These are phyloP conservation scores for Alternaria conjuncta DNA, from an alignment of 2,329 filamentous ascomycete genomes.

Conservation along the genomic window DNA sequence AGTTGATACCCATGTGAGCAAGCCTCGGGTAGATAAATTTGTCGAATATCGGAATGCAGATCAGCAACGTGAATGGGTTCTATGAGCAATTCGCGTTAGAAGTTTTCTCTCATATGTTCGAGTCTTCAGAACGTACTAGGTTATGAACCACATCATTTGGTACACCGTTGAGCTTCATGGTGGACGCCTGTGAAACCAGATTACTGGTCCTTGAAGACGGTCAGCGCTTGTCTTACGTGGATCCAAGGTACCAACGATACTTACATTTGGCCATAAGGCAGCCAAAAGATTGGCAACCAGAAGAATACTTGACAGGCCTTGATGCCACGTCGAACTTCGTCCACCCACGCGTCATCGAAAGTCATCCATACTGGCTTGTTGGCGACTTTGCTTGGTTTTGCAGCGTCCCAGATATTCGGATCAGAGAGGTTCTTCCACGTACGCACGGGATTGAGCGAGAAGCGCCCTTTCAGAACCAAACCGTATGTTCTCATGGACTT, in stretches of 20 bases:
- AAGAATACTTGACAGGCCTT: constrained; percentile 54
- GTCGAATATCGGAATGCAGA: constrained; percentile 73
- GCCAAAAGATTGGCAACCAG: constrained; percentile 53
- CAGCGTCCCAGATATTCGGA: constrained; percentile 50
- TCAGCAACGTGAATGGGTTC: constrained; percentile 75
- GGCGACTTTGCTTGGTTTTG: constrained; percentile 67
- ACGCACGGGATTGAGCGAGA: constrained; percentile 63
- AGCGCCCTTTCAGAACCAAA: constrained; percentile 66
- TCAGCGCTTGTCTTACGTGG: neutral
- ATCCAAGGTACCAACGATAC: neutral
- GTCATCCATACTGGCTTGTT: constrained; percentile 74
- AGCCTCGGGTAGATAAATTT: constrained; percentile 69
- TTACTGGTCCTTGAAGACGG: constrained; percentile 61
- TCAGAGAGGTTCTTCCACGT: constrained; percentile 57
- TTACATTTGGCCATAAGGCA: constrained; percentile 65
- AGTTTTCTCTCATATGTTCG: neutral
- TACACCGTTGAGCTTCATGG: constrained; percentile 63
- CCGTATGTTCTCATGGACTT: constrained; percentile 68
- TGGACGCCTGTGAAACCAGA: constrained; percentile 59
- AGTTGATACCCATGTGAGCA: constrained; percentile 66
- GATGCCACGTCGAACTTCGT: constrained; percentile 49
- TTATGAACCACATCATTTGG: constrained; percentile 81
- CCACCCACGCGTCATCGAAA: constrained; percentile 81
- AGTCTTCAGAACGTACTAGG: constrained; percentile 46
- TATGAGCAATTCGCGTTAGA: neutral